Evolutionary conservation across 495 filamentous ascomycete genomes (phyloP).

Genomic region (Trichoderma orchidacearum): DNA sequence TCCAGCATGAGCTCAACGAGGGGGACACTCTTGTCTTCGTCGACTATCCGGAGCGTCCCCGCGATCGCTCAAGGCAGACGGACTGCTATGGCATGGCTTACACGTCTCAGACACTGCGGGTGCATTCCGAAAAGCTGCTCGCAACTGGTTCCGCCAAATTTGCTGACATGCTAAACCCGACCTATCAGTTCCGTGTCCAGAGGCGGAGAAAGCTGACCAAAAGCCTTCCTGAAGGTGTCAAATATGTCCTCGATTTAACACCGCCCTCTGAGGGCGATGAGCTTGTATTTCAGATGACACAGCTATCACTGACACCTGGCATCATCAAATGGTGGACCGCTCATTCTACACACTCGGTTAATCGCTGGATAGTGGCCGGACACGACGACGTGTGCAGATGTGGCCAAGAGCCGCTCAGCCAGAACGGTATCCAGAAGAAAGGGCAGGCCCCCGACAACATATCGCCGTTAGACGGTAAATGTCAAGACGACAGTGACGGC

Average conservation of each 20-base stretch:
- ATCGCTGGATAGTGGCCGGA: slow-evolving; percentile 13
- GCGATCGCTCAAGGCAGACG: background rate
- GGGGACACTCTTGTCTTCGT: slow-evolving; percentile 4
- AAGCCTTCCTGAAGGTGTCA: background rate
- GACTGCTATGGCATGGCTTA: background rate
- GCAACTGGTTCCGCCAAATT: slow-evolving; percentile 2
- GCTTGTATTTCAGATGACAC: slow-evolving; percentile 39
- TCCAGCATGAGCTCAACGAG: background rate
- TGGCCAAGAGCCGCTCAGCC: slow-evolving; percentile 14
- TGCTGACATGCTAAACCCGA: background rate
- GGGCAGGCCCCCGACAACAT: background rate
- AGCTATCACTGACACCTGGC: slow-evolving; percentile 41
- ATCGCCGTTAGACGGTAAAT: background rate
- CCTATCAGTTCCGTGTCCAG: slow-evolving; percentile 2
- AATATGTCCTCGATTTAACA: slow-evolving; percentile 47
- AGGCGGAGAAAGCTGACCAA: background rate
- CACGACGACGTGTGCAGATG: slow-evolving; percentile 19
- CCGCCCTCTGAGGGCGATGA: slow-evolving; percentile 45
- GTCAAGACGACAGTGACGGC: background rate
- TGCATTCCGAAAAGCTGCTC: background rate
- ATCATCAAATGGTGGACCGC: slow-evolving; percentile 36
- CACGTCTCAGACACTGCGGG: background rate
- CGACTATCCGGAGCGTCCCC: background rate
- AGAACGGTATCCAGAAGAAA: slow-evolving; percentile 2
- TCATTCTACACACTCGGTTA: slow-evolving; percentile 18